Percentiles rank a stretch among this genome's conserved stretches.
These are phyloP conservation scores for Botrytis medusae DNA, from an alignment of 2,329 filamentous ascomycete species.

Conservation along the genomic window DNA sequence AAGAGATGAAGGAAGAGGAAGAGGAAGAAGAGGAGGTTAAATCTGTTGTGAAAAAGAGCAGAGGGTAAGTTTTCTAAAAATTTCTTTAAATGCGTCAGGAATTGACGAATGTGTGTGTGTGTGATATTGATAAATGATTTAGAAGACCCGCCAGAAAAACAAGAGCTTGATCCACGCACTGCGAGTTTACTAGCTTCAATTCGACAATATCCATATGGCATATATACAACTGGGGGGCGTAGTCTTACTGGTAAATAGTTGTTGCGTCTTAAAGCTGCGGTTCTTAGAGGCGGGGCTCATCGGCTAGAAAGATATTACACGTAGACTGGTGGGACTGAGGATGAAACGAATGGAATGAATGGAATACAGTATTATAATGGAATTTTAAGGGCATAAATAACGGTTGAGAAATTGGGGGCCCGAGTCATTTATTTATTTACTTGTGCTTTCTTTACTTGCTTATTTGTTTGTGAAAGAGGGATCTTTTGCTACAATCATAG, in stretches of 20 bases:
- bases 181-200: neutral
- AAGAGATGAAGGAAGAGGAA: neutral
- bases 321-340: neutral
- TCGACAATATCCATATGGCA: neutral
- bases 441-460: neutral
- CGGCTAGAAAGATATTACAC: neutral
- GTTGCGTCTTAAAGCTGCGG: neutral
- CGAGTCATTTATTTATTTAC: neutral
- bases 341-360: neutral
- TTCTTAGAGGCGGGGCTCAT: neutral
- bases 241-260: neutral
- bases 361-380: too few relatives aligned
- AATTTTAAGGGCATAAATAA: neutral
- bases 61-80: neutral
- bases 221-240: neutral
- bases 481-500: neutral
- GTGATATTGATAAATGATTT: neutral
- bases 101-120: neutral
- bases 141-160: neutral
- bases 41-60: neutral
- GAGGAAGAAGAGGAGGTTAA: neutral
- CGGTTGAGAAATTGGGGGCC: too few relatives aligned
- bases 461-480: neutral
- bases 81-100: too few relatives aligned
- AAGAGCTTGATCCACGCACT: neutral